Percentiles rank a stretch among this genome's conserved stretches.
These are phyloP conservation scores for Halophytophthora polymorphica DNA, from an alignment of 352 stramenopile genomes.

Conservation along the genomic window DNA sequence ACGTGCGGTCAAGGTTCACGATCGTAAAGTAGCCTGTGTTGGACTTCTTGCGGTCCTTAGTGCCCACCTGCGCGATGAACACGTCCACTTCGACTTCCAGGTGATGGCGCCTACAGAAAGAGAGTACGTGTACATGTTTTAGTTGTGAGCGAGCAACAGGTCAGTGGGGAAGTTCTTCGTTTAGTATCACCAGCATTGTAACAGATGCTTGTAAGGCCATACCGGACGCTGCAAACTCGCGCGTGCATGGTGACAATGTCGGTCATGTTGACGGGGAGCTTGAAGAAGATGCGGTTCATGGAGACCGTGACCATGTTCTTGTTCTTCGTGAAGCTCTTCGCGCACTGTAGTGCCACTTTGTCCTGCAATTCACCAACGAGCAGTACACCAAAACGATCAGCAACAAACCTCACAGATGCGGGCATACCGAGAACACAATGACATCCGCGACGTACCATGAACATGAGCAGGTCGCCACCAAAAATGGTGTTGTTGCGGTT, in stretches of 20 bases:
- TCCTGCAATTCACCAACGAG: constrained; percentile 17
- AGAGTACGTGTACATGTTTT: background rate
- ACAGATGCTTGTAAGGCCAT: constrained; percentile 4
- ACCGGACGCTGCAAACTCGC: constrained; percentile 53
- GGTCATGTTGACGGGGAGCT: constrained; percentile 50
- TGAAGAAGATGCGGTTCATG: constrained; percentile 73
- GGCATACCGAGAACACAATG: background rate
- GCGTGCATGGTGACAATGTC: constrained; percentile 62
- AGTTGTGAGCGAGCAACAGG: too few relatives aligned
- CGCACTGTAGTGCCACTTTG: constrained; percentile 59
- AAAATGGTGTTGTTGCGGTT: constrained; percentile 75
- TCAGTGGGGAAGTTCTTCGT: background rate
- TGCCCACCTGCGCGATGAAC: constrained; percentile 47
- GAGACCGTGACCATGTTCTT: constrained; percentile 57
- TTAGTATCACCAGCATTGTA: background rate
- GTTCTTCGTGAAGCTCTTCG: constrained; percentile 61
- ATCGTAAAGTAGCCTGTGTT: constrained; percentile 64
- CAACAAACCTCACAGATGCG: background rate
- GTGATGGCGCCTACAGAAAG: constrained; percentile 32
- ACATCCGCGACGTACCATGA: constrained; percentile 24
- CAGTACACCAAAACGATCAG: background rate
- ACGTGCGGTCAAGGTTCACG: constrained; percentile 48
- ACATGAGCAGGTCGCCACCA: constrained; percentile 53
- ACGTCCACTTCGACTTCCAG: constrained; percentile 69
- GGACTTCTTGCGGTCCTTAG: constrained; percentile 29